Evolutionary conservation across 306 rosid species (phyloP).

Genomic region (Pueraria montana): DNA sequence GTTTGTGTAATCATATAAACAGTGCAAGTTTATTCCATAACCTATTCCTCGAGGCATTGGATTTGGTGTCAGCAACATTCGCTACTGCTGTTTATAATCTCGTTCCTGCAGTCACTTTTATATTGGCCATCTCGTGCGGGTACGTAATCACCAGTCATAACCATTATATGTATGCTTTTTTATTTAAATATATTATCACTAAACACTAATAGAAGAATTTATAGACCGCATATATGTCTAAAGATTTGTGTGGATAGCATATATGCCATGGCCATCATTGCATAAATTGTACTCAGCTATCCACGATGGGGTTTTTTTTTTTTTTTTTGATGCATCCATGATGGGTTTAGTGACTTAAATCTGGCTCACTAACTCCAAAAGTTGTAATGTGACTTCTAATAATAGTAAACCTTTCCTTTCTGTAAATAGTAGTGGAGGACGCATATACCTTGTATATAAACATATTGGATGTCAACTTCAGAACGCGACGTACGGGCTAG

Average conservation of each 20-base stretch:
- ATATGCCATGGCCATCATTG: neutral
- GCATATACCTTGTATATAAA: neutral
- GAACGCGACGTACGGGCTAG: neutral
- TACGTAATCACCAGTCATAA: constrained; percentile 32
- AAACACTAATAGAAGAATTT: neutral
- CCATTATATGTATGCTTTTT: neutral
- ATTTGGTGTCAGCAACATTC: constrained; percentile 68
- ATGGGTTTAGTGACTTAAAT: constrained; percentile 1
- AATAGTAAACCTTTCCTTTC: neutral
- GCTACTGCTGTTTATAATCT: constrained; percentile 64
- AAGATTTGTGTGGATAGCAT: neutral
- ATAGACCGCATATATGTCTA: neutral
- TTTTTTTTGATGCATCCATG: too few relatives aligned
- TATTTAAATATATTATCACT: neutral
- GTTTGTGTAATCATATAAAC: constrained; percentile 13
- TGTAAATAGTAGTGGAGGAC: neutral
- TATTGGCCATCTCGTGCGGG: constrained; percentile 64
- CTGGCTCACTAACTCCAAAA: neutral
- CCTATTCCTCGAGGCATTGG: constrained; percentile 56
- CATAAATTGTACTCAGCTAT: neutral
- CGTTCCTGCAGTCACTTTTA: constrained; percentile 66
- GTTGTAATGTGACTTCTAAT: neutral
- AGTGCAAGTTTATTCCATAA: constrained; percentile 69
- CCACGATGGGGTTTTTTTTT: neutral
- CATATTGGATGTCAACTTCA: neutral